Evolutionary conservation across 352 stramenopile species (phyloP), one percentile per base, ranked within the genome.

Genomic region (Phytopythium ostracodes): DNA sequence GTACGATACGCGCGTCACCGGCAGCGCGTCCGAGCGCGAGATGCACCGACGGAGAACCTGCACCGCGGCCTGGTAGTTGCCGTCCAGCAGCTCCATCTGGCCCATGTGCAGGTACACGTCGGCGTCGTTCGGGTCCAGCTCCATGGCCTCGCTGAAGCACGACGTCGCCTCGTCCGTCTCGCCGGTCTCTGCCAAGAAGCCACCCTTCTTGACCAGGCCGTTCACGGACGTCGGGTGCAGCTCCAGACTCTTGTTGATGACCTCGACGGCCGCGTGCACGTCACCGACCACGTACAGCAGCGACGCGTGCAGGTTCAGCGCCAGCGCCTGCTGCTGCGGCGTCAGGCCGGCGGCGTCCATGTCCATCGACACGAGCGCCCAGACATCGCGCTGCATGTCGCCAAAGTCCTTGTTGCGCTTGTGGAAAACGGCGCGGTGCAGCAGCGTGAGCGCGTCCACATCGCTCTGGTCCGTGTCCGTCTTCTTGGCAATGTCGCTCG

Each of bases 61-160:
- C 42, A 88, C 77, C 18, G 86, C 82, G 22, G 80, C 71, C 56
- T 82, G 76, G 67, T 91, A 95, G 53, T 92, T 77, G 56, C 82
- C 82, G 27, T 91, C 70, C 29, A 95, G 70, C 27, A 95, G 78
- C 55, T 92, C 77, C 72, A 91, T 92, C 55, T 95, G 86, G 3
- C 86, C 86, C 63, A 82, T 74, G 66, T 93, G 86, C 52, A 95
- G 60, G 62, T 93, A 81, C 54, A 93, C 73, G 46, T 95, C 86
- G 4, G 84, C 76, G 49, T 88, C 76, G 61, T 92, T 93, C 29
- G 79, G 63, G 61, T 95, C 82, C 22, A 92, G 63, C 47, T 84
- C 73, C 53, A 84, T 79, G 9, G 86, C 86, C 58, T 85, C 61
- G 2, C 82, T 68, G 36, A 92, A 95, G 58, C 75, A 89, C 20